These are phyloP conservation scores for Phlegmacium glaucopus DNA, from an alignment of 768 basidiomycete genomes.

Conservation along the genomic window DNA sequence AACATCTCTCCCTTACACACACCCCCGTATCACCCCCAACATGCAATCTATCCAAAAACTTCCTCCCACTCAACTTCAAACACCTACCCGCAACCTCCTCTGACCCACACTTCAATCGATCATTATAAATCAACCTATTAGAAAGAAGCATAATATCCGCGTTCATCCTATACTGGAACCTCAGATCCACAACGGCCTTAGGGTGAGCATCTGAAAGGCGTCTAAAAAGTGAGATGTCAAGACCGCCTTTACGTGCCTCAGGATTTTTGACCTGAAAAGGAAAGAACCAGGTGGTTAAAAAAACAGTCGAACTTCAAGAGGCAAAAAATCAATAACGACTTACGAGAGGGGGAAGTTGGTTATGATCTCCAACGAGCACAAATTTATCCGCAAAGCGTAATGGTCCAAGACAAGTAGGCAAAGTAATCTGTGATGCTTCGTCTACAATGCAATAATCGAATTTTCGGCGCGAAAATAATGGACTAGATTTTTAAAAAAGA, in stretches of 20 bases:
- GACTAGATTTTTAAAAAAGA: slow-evolving; percentile 38
- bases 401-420: slow-evolving; percentile 94
- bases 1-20: slow-evolving; percentile 43
- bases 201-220: slow-evolving; percentile 86
- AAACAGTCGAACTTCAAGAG: too few relatives aligned
- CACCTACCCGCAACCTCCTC: slow-evolving; percentile 59
- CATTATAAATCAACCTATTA: slow-evolving; percentile 81
- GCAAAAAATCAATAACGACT: slow-evolving; percentile 11
- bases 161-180: slow-evolving; percentile 95
- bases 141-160: slow-evolving; percentile 91
- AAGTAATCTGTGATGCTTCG: slow-evolving; percentile 95
- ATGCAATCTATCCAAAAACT: slow-evolving; percentile 46
- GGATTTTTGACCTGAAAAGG: slow-evolving; percentile 68
- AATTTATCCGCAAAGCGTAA: slow-evolving; percentile 88
- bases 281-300: not conserved
- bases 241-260: slow-evolving; percentile 76
- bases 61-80: slow-evolving; percentile 49
- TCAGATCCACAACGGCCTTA: slow-evolving; percentile 78
- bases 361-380: slow-evolving; percentile 95
- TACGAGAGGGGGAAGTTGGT: slow-evolving; percentile 93
- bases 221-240: slow-evolving; percentile 89
- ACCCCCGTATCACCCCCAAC: slow-evolving; percentile 4
- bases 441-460: slow-evolving; percentile 99
- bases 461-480: slow-evolving; percentile 76
- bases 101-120: slow-evolving; percentile 76